Conservation (phyloP, 768 basidiomycete genomes). For the Paxillus rubicundulus region DNA sequence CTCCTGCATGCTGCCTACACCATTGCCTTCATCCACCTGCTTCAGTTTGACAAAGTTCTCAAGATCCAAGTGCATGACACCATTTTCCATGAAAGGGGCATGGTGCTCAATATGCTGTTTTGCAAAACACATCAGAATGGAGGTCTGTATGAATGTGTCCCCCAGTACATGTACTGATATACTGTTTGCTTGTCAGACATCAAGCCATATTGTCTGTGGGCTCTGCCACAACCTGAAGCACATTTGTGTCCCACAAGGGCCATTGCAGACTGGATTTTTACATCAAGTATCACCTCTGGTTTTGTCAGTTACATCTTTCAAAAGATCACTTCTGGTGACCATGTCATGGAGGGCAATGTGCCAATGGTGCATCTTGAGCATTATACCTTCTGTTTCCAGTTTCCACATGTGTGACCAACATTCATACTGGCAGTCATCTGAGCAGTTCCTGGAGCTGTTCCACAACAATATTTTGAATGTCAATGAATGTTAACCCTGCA, state of each 20-base stretch:
- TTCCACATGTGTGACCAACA: no score
- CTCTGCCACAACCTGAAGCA: constrained; percentile 21
- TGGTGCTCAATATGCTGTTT: constrained; percentile 24
- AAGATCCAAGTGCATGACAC: constrained; percentile 32
- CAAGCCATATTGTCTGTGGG: constrained; percentile 30
- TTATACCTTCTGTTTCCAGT: no score
- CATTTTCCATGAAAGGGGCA: not conserved
- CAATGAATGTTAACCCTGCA: no score
- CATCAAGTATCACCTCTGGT: constrained; percentile 22
- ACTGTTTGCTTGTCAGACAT: constrained; percentile 19
- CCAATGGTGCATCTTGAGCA: constrained; percentile 22
- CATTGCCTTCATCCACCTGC: constrained; percentile 33
- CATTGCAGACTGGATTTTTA: constrained; percentile 28
- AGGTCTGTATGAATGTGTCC: constrained; percentile 11
- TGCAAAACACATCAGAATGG: constrained; percentile 32
- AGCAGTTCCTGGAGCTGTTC: no score
- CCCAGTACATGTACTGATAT: no score
- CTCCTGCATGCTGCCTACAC: constrained; percentile 33
- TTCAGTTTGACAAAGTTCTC: constrained; percentile 36
- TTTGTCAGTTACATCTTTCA: constrained; percentile 33
- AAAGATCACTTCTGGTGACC: constrained; percentile 28
- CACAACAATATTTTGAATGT: no score
- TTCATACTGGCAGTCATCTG: no score
- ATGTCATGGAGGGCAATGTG: constrained; percentile 16
- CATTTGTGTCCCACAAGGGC: constrained; percentile 37